Evolutionary conservation across 2,329 filamentous ascomycete genomes (phyloP), one percentile per base, ranked within the genome.

Genomic region (Aspergillus puulaauensis): DNA sequence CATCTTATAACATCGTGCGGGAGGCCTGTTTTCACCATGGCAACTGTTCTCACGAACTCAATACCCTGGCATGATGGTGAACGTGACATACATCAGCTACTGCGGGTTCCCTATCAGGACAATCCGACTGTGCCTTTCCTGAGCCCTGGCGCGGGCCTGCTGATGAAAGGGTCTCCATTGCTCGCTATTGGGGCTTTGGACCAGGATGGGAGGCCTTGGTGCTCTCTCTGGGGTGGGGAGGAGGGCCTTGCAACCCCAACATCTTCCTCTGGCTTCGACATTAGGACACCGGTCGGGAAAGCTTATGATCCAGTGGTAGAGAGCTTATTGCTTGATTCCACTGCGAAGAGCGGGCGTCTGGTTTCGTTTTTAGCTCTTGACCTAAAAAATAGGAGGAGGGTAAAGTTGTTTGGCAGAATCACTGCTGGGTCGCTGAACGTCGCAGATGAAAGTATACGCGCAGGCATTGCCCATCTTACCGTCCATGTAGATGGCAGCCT

Each of bases 181-280:
- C 78, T 95, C 14, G 90, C 90, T 0, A 75, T 96, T 17, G 91
- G 91, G 1, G 84, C 89, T 0, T 74, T 93, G 1, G 90, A 95
- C 67, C 72, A 75, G 2, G 67, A 85, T 19, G 82, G 82, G 2
- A 77, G 84, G 19, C 90, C 89, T 1, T 96, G 91, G 91, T 89
- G 88, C 15, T 89, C 89, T 0, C 61, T 96, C 7, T 89, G 89
- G 85, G 90, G 90, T n/a, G 91, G 91, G 15, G 79, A 87, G 57
- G 73, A 82, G 1, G 89, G 89, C 0, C 90, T 93, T 64, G 84
- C 86, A 0, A 79, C 82, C 48, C 82, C 85, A 0, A 75, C 93
- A 0, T 86, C 84, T 2, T 78, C 83, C 41, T 82, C 79, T 1
- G 80, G 90, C 9, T 78, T 96, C 3, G 89, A 85, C 1, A 77